Percentiles rank a stretch among this genome's conserved stretches.
Evolutionary conservation across 331 rosid species (phyloP).

Genomic region (Rhamnella rubrinervis): DNA sequence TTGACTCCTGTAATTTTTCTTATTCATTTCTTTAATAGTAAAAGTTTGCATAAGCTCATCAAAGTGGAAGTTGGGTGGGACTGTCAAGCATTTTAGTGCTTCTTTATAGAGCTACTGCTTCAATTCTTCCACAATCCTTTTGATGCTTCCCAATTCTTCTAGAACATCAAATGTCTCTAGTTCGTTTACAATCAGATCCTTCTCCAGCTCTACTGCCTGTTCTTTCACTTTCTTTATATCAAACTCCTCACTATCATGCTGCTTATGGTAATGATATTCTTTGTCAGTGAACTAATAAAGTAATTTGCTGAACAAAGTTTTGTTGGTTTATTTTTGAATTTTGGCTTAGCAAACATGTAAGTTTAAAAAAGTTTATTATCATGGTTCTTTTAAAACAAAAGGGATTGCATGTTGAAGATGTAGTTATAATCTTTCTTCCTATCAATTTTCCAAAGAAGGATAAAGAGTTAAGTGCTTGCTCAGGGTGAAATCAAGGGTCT

Average conservation of each 20-base stretch:
- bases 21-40: constrained; percentile 52
- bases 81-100: constrained; percentile 52
- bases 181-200: constrained; percentile 92
- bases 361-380: no score
- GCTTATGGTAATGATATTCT: constrained; percentile 29
- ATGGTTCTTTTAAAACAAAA: no score
- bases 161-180: constrained; percentile 93
- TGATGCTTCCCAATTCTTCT: constrained; percentile 86
- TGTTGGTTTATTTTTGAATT: no score
- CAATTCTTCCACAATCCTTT: constrained; percentile 75
- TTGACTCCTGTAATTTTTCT: constrained; percentile 30
- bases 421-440: no score
- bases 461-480: no score
- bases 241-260: constrained; percentile 59
- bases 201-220: constrained; percentile 89
- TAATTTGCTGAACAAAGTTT: no score
- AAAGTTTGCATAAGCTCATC: constrained; percentile 37
- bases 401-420: no score
- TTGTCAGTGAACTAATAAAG: constrained; percentile 20
- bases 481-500: no score
- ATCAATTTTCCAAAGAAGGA: no score
- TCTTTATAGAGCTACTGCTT: constrained; percentile 76
- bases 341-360: no score
- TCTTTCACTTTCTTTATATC: constrained; percentile 93
- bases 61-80: constrained; percentile 27